Evolutionary conservation across 768 basidiomycete species (phyloP).

Genomic region (Mycena rebaudengoi): DNA sequence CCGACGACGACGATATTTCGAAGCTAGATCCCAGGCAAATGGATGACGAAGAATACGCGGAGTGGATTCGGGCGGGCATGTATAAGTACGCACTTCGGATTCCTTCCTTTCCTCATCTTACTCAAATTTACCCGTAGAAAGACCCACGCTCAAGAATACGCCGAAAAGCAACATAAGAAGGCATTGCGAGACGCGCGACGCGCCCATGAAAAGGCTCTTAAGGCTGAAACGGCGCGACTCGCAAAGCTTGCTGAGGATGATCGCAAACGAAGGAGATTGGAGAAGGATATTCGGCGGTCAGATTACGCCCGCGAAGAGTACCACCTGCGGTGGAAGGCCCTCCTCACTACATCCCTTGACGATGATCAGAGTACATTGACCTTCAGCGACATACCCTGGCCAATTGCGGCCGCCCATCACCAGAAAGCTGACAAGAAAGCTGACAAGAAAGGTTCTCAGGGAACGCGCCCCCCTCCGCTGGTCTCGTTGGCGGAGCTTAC

Average conservation of each 20-base stretch:
- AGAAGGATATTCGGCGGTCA: constrained; percentile 52
- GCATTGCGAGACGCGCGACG: constrained; percentile 60
- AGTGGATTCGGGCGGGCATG: constrained; percentile 89
- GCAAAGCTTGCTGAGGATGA: constrained; percentile 63
- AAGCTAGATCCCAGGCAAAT: constrained; percentile 59
- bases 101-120: constrained; percentile 6
- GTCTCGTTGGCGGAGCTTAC: constrained; percentile 61
- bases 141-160: constrained; percentile 73
- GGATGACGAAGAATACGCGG: constrained; percentile 89
- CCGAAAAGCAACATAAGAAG: constrained; percentile 65
- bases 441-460: constrained; percentile 18
- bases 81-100: constrained; percentile 61
- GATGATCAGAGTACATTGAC: constrained; percentile 36
- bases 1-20: constrained; percentile 47
- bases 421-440: constrained; percentile 30
- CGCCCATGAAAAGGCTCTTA: constrained; percentile 62
- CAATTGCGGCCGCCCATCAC: constrained; percentile 52
- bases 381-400: constrained; percentile 81
- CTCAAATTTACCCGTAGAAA: constrained; percentile 52
- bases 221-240: constrained; percentile 59
- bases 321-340: constrained; percentile 63
- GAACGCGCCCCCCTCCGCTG: constrained; percentile 11
- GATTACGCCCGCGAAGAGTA: constrained; percentile 62
- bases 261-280: constrained; percentile 55
- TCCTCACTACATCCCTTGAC: constrained; percentile 43